Percentiles rank a stretch among this genome's conserved stretches.
phyloP scores from a whole-genome alignment of 306 rosid genomes.

The Aeschynomene evenia region DNA sequence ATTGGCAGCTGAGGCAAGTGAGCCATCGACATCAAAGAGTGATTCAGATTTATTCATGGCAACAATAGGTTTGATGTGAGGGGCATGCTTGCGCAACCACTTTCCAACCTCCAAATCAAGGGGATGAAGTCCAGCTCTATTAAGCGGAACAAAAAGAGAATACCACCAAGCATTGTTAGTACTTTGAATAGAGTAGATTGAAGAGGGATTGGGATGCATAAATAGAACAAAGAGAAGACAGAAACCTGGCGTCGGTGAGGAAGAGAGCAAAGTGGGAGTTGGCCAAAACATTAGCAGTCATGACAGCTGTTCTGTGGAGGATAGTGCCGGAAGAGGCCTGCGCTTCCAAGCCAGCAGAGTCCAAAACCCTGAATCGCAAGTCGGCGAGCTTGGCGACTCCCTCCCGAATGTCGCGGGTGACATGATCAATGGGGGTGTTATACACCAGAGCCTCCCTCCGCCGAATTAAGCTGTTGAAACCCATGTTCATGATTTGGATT shows the following conservation, averaged over 20 bases:
- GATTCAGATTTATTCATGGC: slow-evolving; percentile 88
- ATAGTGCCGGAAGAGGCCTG: slow-evolving; percentile 74
- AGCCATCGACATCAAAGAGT: slow-evolving; percentile 52
- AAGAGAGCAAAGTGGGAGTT: slow-evolving; percentile 69
- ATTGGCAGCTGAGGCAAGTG: slow-evolving; percentile 58
- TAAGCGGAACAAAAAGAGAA: not conserved
- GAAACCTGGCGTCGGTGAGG: slow-evolving; percentile 79
- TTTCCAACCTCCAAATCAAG: slow-evolving; percentile 87
- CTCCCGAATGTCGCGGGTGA: slow-evolving; percentile 88
- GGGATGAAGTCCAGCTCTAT: slow-evolving; percentile 84
- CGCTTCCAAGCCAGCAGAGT: slow-evolving; percentile 90
- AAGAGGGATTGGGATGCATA: not conserved
- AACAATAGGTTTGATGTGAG: slow-evolving; percentile 69
- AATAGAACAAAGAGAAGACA: not conserved
- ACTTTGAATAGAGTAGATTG: no score
- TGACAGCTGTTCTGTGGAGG: slow-evolving; percentile 80
- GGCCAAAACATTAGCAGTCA: slow-evolving; percentile 69
- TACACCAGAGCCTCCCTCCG: slow-evolving; percentile 94
- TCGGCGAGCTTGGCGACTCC: slow-evolving; percentile 88
- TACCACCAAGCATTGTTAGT: not conserved
- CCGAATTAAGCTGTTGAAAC: slow-evolving; percentile 67
- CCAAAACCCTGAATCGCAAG: slow-evolving; percentile 83
- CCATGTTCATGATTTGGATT: no score
- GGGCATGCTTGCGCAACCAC: slow-evolving; percentile 79
- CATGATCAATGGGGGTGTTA: slow-evolving; percentile 93